phyloP scores from a whole-genome alignment of 2,329 filamentous ascomycete species.

The Coleophoma cylindrospora region DNA sequence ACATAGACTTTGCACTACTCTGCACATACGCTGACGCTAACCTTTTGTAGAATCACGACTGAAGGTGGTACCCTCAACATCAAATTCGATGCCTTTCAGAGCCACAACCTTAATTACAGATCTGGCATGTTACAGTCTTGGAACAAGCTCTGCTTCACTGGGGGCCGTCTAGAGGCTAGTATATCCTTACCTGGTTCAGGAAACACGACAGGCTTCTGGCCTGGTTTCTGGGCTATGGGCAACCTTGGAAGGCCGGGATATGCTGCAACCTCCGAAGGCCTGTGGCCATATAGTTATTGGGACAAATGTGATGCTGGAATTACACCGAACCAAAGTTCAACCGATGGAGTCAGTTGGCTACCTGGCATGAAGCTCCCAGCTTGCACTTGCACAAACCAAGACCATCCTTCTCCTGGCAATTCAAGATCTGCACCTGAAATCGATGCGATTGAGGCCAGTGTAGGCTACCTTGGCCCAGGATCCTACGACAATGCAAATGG shows the following conservation, averaged over 20 bases:
- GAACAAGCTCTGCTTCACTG: conserved; percentile 71
- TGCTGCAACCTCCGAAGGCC: conserved; percentile 63
- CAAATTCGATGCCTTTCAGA: conserved; percentile 59
- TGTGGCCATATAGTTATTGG: conserved; percentile 72
- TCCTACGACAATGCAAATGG: conserved; percentile 48
- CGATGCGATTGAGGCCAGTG: conserved; percentile 66
- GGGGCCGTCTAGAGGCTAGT: conserved; percentile 64
- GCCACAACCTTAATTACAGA: conserved; percentile 60
- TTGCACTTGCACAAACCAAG: conserved; percentile 58
- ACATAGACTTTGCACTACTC: no score
- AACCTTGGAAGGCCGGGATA: conserved; percentile 68
- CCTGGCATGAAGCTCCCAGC: conserved; percentile 67
- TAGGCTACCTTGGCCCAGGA: conserved; percentile 28
- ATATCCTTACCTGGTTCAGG: conserved; percentile 65
- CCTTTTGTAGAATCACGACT: conserved; percentile 40
- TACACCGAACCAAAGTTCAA: conserved; percentile 65
- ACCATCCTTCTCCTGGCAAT: conserved; percentile 61
- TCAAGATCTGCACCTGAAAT: conserved; percentile 67
- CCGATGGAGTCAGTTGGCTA: conserved; percentile 60
- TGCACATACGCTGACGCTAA: no score
- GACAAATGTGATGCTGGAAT: conserved; percentile 66
- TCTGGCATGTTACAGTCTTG: conserved; percentile 73
- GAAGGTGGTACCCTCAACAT: conserved; percentile 57
- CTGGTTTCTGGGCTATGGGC: conserved; percentile 72
- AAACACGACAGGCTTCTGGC: conserved; percentile 67